These are phyloP conservation scores for Paraglomus occultum DNA, from an alignment of 192 early-diverging fungal species.

Conservation along the genomic window DNA sequence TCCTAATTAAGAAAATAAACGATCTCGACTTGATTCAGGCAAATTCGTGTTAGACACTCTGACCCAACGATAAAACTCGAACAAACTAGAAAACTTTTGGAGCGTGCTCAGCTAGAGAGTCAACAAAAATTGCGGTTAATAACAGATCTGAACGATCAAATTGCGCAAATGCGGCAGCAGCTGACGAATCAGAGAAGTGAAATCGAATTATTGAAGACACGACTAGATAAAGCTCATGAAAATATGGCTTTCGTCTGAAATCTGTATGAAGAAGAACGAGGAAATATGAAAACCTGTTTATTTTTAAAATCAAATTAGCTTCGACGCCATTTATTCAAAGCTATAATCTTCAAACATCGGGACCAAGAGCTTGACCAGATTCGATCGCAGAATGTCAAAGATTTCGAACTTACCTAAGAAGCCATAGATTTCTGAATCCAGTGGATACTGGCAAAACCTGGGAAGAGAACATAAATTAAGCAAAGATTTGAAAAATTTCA, in stretches of 20 bases:
- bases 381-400: conserved; percentile 13
- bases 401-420: conserved; percentile 1
- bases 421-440: not conserved
- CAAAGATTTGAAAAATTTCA: not conserved
- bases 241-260: too few relatives aligned
- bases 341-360: conserved; percentile 3
- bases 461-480: not conserved
- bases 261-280: too few relatives aligned
- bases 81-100: not conserved
- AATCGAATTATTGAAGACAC: too few relatives aligned
- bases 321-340: too few relatives aligned
- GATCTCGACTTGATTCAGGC: too few relatives aligned
- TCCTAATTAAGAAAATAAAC: too few relatives aligned
- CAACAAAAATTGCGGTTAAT: not conserved
- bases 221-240: too few relatives aligned
- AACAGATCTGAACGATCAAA: not conserved
- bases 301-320: too few relatives aligned
- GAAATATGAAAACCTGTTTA: too few relatives aligned
- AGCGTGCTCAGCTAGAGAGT: not conserved
- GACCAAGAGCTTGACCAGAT: conserved; percentile 11
- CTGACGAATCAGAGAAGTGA: too few relatives aligned
- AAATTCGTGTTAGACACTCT: too few relatives aligned
- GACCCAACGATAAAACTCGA: not conserved
- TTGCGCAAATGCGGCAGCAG: not conserved
- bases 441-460: not conserved